Evolutionary conservation across 768 basidiomycete genomes (phyloP).

Genomic region (Pulveroboletus frians): DNA sequence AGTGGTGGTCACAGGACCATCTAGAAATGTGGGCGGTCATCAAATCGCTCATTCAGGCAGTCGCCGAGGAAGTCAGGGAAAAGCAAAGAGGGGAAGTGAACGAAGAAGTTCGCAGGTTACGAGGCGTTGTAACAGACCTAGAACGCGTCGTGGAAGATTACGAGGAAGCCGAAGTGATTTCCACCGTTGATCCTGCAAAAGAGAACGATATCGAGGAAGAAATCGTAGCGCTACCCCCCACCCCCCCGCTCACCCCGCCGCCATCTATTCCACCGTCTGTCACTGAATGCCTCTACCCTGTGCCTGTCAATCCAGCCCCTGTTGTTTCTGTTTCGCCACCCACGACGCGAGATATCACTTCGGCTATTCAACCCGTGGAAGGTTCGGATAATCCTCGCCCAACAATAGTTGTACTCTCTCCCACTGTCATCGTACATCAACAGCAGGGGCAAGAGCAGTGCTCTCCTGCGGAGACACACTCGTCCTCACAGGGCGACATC

Average conservation of each 20-base stretch:
- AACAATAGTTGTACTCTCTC: slow-evolving; percentile 18
- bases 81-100: slow-evolving; percentile 37
- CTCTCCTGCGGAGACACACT: slow-evolving; percentile 8
- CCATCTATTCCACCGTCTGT: slow-evolving; percentile 17
- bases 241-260: slow-evolving; percentile 19
- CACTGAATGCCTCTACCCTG: slow-evolving; percentile 13
- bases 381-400: slow-evolving; percentile 3
- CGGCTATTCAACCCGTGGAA: slow-evolving; percentile 1
- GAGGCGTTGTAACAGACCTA: slow-evolving; percentile 46
- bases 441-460: slow-evolving; percentile 15
- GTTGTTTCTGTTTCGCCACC: neutral
- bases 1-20: slow-evolving; percentile 63
- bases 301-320: neutral
- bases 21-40: slow-evolving; percentile 57
- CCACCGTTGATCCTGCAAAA: slow-evolving; percentile 16
- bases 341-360: slow-evolving; percentile 5
- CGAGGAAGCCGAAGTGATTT: slow-evolving; percentile 29
- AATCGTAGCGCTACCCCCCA: slow-evolving; percentile 14
- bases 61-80: slow-evolving; percentile 62
- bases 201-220: slow-evolving; percentile 13
- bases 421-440: slow-evolving; percentile 27
- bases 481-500: slow-evolving; percentile 1
- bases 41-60: slow-evolving; percentile 50
- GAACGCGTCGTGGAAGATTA: slow-evolving; percentile 42
- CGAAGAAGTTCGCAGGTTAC: slow-evolving; percentile 47